Conservation (phyloP, 495 filamentous ascomycete genomes). For the Darksidea phi region DNA sequence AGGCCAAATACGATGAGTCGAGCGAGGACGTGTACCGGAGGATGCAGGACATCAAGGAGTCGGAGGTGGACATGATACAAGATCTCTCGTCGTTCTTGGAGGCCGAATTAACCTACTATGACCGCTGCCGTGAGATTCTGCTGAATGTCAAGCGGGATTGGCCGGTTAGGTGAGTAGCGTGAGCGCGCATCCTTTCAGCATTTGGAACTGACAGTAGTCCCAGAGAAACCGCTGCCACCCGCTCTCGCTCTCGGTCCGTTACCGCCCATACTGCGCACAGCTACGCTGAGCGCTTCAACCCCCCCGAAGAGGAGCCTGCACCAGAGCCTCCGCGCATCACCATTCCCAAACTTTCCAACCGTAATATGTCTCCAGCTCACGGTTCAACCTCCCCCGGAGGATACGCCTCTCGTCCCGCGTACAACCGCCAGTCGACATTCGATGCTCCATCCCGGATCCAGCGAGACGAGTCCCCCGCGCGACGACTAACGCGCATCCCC, state of each 20-base stretch:
- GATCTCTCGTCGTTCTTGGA: slow-evolving; percentile 84
- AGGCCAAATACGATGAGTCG: slow-evolving; percentile 94
- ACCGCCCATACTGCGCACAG: slow-evolving; percentile 53
- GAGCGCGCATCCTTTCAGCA: too few species aligned
- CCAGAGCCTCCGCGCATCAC: slow-evolving; percentile 38
- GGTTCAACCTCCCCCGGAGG: slow-evolving; percentile 19
- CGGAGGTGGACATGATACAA: slow-evolving; percentile 77
- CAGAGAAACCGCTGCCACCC: slow-evolving; percentile 40
- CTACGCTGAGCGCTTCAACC: slow-evolving; percentile 58
- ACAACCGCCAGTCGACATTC: slow-evolving; percentile 54
- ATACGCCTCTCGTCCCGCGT: slow-evolving; percentile 44
- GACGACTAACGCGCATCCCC: slow-evolving; percentile 54
- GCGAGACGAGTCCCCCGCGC: slow-evolving; percentile 50
- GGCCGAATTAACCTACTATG: slow-evolving; percentile 86
- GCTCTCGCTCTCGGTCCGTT: slow-evolving; percentile 58
- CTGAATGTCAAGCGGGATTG: slow-evolving; percentile 66
- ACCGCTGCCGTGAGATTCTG: slow-evolving; percentile 77
- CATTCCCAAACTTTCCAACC: slow-evolving; percentile 40
- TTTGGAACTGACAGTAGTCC: too few species aligned
- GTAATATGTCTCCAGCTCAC: slow-evolving; percentile 22
- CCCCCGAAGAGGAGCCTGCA: slow-evolving; percentile 58
- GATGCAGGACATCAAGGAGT: slow-evolving; percentile 96
- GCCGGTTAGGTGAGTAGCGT: slow-evolving; percentile 56
- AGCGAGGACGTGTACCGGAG: slow-evolving; percentile 88
- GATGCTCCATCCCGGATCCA: slow-evolving; percentile 57